A percentile compares a stretch with the other conserved stretches of the same genome.
Evolutionary conservation across 129 eudicot genomes (phyloP).

Genomic region (Flaveria sonorensis): DNA sequence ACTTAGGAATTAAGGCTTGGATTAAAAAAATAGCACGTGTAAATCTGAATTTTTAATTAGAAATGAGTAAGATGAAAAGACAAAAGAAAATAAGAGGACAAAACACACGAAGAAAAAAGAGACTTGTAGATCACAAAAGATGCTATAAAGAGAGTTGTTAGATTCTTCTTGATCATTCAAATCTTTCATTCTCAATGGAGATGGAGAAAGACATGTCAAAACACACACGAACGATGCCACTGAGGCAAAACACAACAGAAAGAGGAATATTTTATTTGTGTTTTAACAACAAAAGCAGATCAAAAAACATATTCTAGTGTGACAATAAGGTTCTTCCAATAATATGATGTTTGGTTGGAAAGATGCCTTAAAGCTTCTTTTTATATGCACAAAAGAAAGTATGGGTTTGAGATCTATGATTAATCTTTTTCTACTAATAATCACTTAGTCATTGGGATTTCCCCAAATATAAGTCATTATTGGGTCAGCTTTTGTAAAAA

Average conservation of each 20-base stretch:
- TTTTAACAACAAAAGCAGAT: slow-evolving; percentile 27
- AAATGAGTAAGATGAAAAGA: slow-evolving; percentile 18
- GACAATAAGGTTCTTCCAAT: slow-evolving; percentile 41
- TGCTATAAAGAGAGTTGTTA: slow-evolving; percentile 30
- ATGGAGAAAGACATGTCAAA: slow-evolving; percentile 36
- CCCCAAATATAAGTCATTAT: too few species aligned
- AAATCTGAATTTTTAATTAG: slow-evolving; percentile 15
- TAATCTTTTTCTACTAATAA: too few species aligned
- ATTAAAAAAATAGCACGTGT: slow-evolving; percentile 38
- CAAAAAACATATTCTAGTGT: slow-evolving; percentile 25
- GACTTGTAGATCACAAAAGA: slow-evolving; percentile 72
- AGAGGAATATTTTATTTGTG: not conserved
- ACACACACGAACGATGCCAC: slow-evolving; percentile 36
- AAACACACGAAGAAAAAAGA: slow-evolving; percentile 15
- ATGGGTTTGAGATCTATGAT: not conserved
- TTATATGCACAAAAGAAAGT: slow-evolving; percentile 32
- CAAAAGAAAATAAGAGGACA: not conserved
- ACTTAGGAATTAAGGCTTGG: slow-evolving; percentile 75
- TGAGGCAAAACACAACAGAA: slow-evolving; percentile 36
- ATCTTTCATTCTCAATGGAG: slow-evolving; percentile 42
- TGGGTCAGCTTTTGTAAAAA: too few species aligned
- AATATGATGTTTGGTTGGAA: slow-evolving; percentile 38
- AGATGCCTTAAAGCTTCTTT: slow-evolving; percentile 41
- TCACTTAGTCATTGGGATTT: too few species aligned
- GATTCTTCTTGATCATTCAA: slow-evolving; percentile 56